Evolutionary conservation across 345 rosid species (phyloP).

Genomic region (Corchorus capsularis): DNA sequence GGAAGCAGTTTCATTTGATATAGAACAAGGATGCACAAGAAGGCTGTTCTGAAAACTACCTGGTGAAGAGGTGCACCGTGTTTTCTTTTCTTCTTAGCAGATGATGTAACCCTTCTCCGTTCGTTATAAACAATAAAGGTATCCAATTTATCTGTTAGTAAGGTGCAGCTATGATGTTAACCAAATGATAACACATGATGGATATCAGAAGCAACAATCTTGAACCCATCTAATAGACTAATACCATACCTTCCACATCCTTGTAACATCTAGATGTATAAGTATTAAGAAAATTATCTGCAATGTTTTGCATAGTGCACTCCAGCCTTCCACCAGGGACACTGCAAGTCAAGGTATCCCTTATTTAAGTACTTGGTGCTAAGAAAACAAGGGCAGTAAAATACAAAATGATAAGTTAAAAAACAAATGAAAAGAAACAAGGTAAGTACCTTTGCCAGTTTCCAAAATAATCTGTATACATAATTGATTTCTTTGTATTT

Average conservation of each 20-base stretch:
- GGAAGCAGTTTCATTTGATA: not conserved
- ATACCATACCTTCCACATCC: constrained; percentile 64
- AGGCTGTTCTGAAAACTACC: constrained; percentile 46
- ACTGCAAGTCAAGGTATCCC: constrained; percentile 38
- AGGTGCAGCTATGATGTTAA: constrained; percentile 19
- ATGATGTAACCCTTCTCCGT: constrained; percentile 87
- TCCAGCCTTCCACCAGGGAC: constrained; percentile 90
- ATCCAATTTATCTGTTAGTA: constrained; percentile 62
- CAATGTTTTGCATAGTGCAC: constrained; percentile 98
- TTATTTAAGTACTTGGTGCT: not conserved
- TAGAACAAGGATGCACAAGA: not conserved
- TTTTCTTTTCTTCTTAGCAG: constrained; percentile 89
- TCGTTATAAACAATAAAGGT: constrained; percentile 86
- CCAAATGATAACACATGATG: constrained; percentile 13
- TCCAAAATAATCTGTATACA: constrained; percentile 63
- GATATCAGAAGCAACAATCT: not conserved
- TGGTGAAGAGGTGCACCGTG: constrained; percentile 68
- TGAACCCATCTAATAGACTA: constrained; percentile 17
- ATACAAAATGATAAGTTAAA: constrained; percentile 9
- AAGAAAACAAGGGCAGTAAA: constrained; percentile 5
- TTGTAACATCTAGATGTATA: constrained; percentile 65
- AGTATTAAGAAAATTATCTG: constrained; percentile 70
- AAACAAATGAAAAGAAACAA: not conserved
- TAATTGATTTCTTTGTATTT: constrained; percentile 68
- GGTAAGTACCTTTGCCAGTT: constrained; percentile 60